These are phyloP conservation scores for Xylaria castorea DNA, from an alignment of 495 filamentous ascomycete species.

Conservation along the genomic window DNA sequence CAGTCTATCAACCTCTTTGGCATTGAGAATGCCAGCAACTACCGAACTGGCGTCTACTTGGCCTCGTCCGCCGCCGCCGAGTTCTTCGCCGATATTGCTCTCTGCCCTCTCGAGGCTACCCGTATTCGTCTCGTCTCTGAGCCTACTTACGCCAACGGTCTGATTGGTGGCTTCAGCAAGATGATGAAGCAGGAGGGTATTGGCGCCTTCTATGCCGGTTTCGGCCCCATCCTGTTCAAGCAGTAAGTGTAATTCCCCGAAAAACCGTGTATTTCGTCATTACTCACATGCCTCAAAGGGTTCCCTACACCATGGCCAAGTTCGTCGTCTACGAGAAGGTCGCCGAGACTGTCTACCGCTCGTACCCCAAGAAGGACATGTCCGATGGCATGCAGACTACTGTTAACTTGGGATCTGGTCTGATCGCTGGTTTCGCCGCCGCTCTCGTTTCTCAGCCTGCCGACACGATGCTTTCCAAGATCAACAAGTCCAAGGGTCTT, in stretches of 20 bases:
- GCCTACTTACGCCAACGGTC: conserved; percentile 83
- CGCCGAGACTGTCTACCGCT: conserved; percentile 74
- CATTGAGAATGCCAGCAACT: conserved; percentile 79
- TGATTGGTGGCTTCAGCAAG: conserved; percentile 83
- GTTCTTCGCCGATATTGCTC: conserved; percentile 93
- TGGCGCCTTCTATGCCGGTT: conserved; percentile 92
- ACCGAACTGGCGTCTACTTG: conserved; percentile 89
- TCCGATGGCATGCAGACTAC: conserved; percentile 78
- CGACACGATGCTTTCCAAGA: conserved; percentile 99
- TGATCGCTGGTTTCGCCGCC: conserved; percentile 97
- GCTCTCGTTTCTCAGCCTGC: conserved; percentile 96
- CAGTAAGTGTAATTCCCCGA: conserved; percentile 70
- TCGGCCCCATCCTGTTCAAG: conserved; percentile 94
- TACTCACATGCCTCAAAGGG: conserved; percentile 57
- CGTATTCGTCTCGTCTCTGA: conserved; percentile 94
- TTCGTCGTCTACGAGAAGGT: conserved; percentile 99
- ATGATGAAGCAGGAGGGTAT: conserved; percentile 84
- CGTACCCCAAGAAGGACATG: conserved; percentile 77
- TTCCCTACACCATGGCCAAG: conserved; percentile 99
- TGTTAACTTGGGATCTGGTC: conserved; percentile 94
- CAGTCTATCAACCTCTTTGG: conserved; percentile 84
- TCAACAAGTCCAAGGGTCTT: conserved; percentile 98
- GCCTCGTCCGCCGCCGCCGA: conserved; percentile 83
- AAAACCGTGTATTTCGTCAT: neutral
- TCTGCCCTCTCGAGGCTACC: conserved; percentile 93